Conservation (phyloP, 305 asterid species). For the Fraxinus albicans region DNA sequence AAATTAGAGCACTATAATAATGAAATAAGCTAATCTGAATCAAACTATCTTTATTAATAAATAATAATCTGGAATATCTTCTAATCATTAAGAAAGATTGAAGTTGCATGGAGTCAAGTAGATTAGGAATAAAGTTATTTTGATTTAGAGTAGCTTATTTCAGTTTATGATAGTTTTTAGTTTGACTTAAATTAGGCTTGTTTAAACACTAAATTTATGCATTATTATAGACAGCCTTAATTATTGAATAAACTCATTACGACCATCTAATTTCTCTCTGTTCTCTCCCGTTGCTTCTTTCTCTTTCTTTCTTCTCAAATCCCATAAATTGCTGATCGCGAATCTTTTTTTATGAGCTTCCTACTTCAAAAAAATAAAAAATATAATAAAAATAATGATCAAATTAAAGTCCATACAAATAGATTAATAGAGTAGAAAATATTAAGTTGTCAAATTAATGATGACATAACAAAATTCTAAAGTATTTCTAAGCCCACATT, state of each 20-base stretch:
- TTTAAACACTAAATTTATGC: neutral
- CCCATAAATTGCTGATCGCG: neutral
- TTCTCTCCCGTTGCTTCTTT: neutral
- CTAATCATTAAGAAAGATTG: neutral
- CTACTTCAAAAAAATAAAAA: neutral
- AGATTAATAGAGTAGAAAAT: neutral
- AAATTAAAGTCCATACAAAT: neutral
- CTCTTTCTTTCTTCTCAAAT: neutral
- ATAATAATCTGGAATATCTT: neutral
- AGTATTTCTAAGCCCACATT: neutral
- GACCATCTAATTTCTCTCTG: neutral
- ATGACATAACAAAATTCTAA: neutral
- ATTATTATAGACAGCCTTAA: neutral
- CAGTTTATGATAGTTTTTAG: neutral
- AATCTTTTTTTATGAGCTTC: neutral
- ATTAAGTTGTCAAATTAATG: neutral
- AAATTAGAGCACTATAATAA: neutral
- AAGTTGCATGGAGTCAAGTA: neutral
- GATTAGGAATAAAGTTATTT: neutral
- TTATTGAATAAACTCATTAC: neutral
- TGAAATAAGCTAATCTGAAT: neutral
- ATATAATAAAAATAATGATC: neutral
- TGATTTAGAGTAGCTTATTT: neutral
- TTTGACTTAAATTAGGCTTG: neutral
- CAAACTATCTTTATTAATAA: neutral